phyloP scores from a whole-genome alignment of 176 grass and related monocot genomes.

The Aegilops speltoides region DNA sequence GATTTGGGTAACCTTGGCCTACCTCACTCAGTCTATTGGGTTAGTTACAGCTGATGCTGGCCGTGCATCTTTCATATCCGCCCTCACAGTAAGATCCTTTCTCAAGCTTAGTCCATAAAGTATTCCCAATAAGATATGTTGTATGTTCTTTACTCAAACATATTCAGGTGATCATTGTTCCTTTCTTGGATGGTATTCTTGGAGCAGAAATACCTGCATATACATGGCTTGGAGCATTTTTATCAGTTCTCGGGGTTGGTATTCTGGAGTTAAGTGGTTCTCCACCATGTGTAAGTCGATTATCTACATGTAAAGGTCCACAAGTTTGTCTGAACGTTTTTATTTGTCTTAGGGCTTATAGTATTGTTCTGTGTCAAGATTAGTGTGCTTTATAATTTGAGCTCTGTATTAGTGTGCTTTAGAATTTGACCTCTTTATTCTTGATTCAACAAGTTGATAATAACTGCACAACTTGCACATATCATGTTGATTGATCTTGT shows the following conservation, averaged over 20 bases:
- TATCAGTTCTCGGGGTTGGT: constrained; percentile 44
- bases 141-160: constrained; percentile 29
- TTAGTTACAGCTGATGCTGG: constrained; percentile 55
- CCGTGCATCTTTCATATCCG: constrained; percentile 52
- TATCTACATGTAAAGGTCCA: constrained; percentile 27
- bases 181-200: constrained; percentile 54
- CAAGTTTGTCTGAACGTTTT: constrained; percentile 20
- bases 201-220: constrained; percentile 43
- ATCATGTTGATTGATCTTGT: neutral
- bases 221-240: constrained; percentile 54
- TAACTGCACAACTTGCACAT: neutral
- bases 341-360: neutral
- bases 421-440: neutral
- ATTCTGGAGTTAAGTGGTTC: constrained; percentile 58
- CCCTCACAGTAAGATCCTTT: constrained; percentile 49
- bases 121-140: constrained; percentile 2
- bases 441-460: neutral
- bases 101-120: neutral
- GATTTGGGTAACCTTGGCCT: constrained; percentile 52
- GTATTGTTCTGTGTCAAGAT: neutral
- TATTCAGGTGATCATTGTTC: constrained; percentile 53
- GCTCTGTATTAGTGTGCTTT: too few species aligned
- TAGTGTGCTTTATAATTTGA: neutral
- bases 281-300: constrained; percentile 56
- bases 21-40: constrained; percentile 51